A percentile compares a stretch with the other conserved stretches of the same genome.
These are phyloP conservation scores for Lophiotrema nucula DNA, from an alignment of 495 filamentous ascomycete species.

Conservation along the genomic window DNA sequence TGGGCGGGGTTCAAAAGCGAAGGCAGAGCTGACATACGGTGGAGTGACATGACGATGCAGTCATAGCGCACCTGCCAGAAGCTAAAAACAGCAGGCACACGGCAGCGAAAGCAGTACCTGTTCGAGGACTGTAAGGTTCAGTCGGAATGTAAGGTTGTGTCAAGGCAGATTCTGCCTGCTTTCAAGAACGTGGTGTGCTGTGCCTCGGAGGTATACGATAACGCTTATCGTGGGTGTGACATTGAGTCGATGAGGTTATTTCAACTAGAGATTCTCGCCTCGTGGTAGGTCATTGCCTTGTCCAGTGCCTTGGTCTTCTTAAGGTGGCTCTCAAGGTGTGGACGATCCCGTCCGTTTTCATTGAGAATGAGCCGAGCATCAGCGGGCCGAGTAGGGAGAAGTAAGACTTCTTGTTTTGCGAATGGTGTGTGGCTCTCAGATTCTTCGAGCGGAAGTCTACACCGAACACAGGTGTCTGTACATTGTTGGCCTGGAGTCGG, in stretches of 20 bases:
- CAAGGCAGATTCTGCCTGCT: too few species aligned
- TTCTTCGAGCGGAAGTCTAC: constrained; percentile 8
- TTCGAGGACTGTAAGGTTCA: too few species aligned
- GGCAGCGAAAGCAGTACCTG: not conserved
- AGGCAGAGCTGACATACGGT: not conserved
- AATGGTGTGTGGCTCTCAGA: not conserved
- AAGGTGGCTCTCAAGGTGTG: not conserved
- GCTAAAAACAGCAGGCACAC: not conserved
- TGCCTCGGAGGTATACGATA: not conserved
- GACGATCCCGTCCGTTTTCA: not conserved
- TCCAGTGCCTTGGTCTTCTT: not conserved
- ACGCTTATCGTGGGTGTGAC: not conserved
- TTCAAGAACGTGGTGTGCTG: not conserved
- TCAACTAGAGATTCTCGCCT: too few species aligned
- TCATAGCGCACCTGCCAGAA: not conserved
- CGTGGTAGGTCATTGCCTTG: not conserved
- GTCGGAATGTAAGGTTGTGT: too few species aligned
- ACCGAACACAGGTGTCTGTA: constrained; percentile 30
- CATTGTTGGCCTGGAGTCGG: constrained; percentile 23
- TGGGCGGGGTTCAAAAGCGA: not conserved
- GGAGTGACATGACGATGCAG: not conserved
- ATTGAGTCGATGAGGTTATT: too few species aligned
- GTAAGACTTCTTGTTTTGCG: not conserved
- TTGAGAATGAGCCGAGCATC: not conserved
- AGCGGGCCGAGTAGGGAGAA: not conserved